Base-by-base conservation (phyloP, 768 basidiomycete genomes). In the Strobilomyces dryophilus region DNA sequence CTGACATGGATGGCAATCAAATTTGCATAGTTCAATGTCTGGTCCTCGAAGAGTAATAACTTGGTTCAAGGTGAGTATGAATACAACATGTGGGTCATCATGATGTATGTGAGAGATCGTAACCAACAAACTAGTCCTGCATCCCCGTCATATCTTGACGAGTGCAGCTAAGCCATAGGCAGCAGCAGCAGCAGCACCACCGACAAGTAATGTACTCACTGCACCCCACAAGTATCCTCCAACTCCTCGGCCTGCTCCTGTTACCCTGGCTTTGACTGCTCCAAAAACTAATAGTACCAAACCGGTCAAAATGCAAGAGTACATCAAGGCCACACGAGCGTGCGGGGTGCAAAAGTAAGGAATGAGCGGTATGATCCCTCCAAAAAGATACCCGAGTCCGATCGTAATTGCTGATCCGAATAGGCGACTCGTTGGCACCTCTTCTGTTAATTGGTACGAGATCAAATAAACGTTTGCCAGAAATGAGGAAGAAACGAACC, bases 391-490 rank as follows among this genome's bases (percentile, higher is more conserved):
- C 12, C 93, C 92, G 65, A 92, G 79, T 56, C 95, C 97, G 65
- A 99, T 98, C 0, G 95, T 98, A 59, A 95, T 79, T 2, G 95
- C 95, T 1, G 92, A 95, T 34, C 85, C 78, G 73, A 93, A 98
- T 58, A 97, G 76, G 26, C 97, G 81, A 20, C 78, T 77, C 17
- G 83, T 82, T 1, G 95, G 90, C 34, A 97, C 81, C 71, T 98
- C 95, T 79, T 97, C 95, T 88, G 66, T 48, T 14, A 18, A 49
- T 34, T 8, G 48, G 31, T 29, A 55, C 17, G 18, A 11, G 8
- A 39, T 49, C 4, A 20, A 41, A 44, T 20, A 45, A 31, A 40
- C 24, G 20, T 35, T 32, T 5, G 17, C 5, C n/a, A 15, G 34
- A 46, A 20, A 10, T 17, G 44, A 8, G 15, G 26, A 44, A 51